These are phyloP conservation scores for Pleurozium schreberi DNA, from an alignment of 225 moss, liverwort and hornwort genomes.

Conservation along the genomic window DNA sequence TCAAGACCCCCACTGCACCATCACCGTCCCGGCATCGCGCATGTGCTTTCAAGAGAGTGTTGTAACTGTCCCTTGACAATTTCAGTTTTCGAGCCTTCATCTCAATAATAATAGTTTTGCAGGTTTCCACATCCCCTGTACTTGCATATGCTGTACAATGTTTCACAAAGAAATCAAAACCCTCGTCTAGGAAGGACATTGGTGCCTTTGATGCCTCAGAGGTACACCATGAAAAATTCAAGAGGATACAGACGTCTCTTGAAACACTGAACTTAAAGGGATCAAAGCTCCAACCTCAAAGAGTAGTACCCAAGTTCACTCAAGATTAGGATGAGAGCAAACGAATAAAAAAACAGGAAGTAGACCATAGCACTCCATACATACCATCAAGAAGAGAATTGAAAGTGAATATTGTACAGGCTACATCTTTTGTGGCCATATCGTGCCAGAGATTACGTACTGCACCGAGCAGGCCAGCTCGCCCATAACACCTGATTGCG, in stretches of 20 bases:
- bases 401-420: conserved; percentile 32
- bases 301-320: neutral
- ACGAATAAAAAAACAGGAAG: neutral
- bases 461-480: conserved; percentile 37
- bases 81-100: conserved; percentile 21
- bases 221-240: neutral
- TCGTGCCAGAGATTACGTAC: conserved; percentile 40
- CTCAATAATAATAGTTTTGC: conserved; percentile 30
- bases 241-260: neutral
- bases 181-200: neutral
- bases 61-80: conserved; percentile 39
- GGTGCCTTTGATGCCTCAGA: neutral
- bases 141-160: conserved; percentile 39
- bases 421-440: conserved; percentile 21
- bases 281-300: neutral
- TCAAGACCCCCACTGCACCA: conserved; percentile 44
- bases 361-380: neutral
- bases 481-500: conserved; percentile 59
- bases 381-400: conserved; percentile 56
- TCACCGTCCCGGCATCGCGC: conserved; percentile 45
- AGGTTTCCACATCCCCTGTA: conserved; percentile 43
- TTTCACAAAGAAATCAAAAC: neutral
- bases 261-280: neutral
- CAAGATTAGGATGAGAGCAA: neutral
- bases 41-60: conserved; percentile 54